phyloP scores from a whole-genome alignment of 306 rosid genomes.

The Ochetophila trinervis region DNA sequence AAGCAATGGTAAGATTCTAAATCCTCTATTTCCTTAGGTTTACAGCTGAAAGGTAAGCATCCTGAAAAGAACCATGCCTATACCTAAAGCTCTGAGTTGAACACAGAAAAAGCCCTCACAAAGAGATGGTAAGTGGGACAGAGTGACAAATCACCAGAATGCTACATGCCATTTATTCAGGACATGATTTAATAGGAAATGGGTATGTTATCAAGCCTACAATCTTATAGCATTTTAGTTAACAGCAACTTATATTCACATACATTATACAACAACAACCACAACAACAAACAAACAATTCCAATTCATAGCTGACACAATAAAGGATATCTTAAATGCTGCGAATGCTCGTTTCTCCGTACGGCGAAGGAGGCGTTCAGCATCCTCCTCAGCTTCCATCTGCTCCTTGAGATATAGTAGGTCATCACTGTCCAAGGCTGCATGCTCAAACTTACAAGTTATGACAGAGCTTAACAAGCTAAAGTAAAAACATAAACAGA shows the following conservation, averaged over 20 bases:
- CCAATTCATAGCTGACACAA: neutral
- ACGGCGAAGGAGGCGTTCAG: constrained; percentile 94
- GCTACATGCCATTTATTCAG: no score
- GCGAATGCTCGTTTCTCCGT: constrained; percentile 98
- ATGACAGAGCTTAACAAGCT: constrained; percentile 32
- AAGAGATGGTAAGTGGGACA: no score
- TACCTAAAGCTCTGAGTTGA: no score
- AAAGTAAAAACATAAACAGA: constrained; percentile 20
- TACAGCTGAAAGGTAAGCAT: no score
- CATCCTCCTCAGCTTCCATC: constrained; percentile 99
- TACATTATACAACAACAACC: neutral
- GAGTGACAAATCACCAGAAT: no score
- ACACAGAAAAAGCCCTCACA: no score
- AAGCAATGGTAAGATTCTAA: no score
- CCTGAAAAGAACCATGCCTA: no score
- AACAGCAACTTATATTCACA: neutral
- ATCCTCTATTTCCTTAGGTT: no score
- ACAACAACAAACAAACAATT: constrained; percentile 14
- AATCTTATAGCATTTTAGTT: neutral
- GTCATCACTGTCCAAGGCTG: constrained; percentile 99
- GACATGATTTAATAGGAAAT: no score
- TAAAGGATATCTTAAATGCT: constrained; percentile 97
- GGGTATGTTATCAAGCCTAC: neutral
- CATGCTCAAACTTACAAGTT: constrained; percentile 53
- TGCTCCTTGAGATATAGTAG: constrained; percentile 98